These are phyloP conservation scores for Vinca minor DNA, from an alignment of 257 asterid genomes.

Conservation along the genomic window DNA sequence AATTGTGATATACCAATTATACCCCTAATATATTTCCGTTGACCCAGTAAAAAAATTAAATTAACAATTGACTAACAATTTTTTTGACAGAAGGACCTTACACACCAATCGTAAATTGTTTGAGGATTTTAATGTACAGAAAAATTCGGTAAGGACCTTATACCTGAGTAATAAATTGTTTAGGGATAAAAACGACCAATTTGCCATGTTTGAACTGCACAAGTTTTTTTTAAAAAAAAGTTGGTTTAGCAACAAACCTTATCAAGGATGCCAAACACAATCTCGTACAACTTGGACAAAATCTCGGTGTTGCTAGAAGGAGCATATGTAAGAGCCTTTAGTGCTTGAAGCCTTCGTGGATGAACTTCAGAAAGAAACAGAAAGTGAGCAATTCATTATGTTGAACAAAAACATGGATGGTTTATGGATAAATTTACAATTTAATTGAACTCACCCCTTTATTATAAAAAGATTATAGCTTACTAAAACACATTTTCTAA, in stretches of 20 bases:
- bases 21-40: too few relatives aligned
- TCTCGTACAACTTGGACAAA: slow-evolving; percentile 77
- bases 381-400: slow-evolving; percentile 17
- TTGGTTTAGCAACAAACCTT: slow-evolving; percentile 47
- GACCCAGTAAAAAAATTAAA: too few relatives aligned
- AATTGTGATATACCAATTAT: too few relatives aligned
- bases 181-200: too few relatives aligned
- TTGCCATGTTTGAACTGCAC: not conserved
- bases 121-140: too few relatives aligned
- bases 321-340: slow-evolving; percentile 94
- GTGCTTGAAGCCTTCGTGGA: slow-evolving; percentile 91
- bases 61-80: too few relatives aligned
- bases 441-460: not conserved
- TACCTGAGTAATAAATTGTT: too few relatives aligned
- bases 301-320: slow-evolving; percentile 91
- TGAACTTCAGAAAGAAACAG: slow-evolving; percentile 65
- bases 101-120: too few relatives aligned
- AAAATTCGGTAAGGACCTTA: too few relatives aligned
- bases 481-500: too few relatives aligned
- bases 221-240: not conserved
- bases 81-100: too few relatives aligned
- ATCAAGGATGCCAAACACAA: slow-evolving; percentile 86
- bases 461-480: not conserved
- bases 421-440: not conserved
- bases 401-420: slow-evolving; percentile 14